phyloP scores from a whole-genome alignment of 2,329 filamentous ascomycete genomes.

The Curvularia verruculosa region DNA sequence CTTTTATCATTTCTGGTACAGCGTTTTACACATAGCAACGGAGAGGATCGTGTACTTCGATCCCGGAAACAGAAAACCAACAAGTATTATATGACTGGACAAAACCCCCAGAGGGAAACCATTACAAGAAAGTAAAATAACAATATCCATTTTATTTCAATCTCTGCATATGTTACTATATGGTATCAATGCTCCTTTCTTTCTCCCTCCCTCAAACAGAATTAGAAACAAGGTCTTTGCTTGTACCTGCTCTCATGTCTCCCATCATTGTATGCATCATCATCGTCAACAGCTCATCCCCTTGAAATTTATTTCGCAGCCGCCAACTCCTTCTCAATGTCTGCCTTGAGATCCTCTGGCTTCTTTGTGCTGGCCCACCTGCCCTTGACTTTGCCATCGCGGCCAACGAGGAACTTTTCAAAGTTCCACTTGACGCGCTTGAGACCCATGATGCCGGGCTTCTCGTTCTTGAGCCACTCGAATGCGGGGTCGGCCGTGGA shows the following conservation, averaged over 20 bases:
- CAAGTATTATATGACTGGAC: too few species aligned
- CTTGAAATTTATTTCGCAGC: slow-evolving; percentile 2
- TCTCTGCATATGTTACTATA: too few species aligned
- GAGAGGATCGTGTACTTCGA: too few species aligned
- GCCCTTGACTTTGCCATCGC: slow-evolving; percentile 82
- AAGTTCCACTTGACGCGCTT: slow-evolving; percentile 99
- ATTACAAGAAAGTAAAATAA: too few species aligned
- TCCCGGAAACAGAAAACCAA: too few species aligned
- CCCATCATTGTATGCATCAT: background rate
- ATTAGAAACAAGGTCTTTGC: background rate
- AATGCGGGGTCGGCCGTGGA: slow-evolving; percentile 78
- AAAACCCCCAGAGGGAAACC: too few species aligned
- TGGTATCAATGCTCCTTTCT: slow-evolving; percentile 5
- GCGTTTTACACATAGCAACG: too few species aligned
- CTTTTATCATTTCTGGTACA: too few species aligned
- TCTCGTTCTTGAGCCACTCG: slow-evolving; percentile 72
- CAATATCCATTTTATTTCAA: too few species aligned
- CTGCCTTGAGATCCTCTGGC: slow-evolving; percentile 77
- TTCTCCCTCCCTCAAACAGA: too few species aligned
- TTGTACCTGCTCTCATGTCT: background rate
- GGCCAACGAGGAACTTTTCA: slow-evolving; percentile 93
- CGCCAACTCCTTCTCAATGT: slow-evolving; percentile 74
- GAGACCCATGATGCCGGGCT: slow-evolving; percentile 83
- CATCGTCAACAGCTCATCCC: too few species aligned
- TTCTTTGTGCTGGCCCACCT: slow-evolving; percentile 89